These are phyloP conservation scores for Letharia lupina DNA, from an alignment of 495 filamentous ascomycete genomes.

Conservation along the genomic window DNA sequence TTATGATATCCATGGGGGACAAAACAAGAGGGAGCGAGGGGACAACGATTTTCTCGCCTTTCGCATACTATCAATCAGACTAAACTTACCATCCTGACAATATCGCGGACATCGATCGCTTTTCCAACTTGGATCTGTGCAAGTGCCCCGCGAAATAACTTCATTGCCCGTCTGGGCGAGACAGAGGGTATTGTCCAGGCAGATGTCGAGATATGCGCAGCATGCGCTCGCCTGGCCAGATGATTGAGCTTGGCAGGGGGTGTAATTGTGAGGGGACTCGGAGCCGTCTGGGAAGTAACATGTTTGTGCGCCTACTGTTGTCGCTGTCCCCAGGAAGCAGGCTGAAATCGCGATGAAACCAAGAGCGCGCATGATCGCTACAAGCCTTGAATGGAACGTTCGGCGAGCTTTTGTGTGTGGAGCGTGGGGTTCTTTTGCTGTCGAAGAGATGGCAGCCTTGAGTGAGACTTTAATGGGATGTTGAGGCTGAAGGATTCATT, in stretches of 20 bases:
- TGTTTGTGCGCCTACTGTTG: not conserved
- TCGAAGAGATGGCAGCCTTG: not conserved
- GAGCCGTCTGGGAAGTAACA: conserved; percentile 4
- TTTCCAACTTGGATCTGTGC: not conserved
- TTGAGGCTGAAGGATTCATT: not conserved
- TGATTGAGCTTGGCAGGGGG: not conserved
- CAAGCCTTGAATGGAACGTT: not conserved
- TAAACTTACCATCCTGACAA: not conserved
- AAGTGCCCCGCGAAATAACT: not conserved
- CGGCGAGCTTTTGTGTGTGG: not conserved
- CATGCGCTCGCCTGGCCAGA: not conserved
- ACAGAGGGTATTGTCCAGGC: not conserved
- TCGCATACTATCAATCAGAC: too few species aligned
- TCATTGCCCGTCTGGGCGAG: not conserved
- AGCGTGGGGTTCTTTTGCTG: not conserved
- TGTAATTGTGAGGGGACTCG: not conserved
- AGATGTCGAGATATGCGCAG: not conserved
- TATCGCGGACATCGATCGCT: not conserved
- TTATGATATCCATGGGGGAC: not conserved
- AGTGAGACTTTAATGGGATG: not conserved
- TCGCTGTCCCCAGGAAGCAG: not conserved
- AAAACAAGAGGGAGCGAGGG: not conserved
- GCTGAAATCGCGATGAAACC: not conserved
- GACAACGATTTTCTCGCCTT: not conserved
- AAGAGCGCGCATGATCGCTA: not conserved